Evolutionary conservation across 1,139 yeast genomes (phyloP).

Genomic region (Debaryomycetaceae sp.): DNA sequence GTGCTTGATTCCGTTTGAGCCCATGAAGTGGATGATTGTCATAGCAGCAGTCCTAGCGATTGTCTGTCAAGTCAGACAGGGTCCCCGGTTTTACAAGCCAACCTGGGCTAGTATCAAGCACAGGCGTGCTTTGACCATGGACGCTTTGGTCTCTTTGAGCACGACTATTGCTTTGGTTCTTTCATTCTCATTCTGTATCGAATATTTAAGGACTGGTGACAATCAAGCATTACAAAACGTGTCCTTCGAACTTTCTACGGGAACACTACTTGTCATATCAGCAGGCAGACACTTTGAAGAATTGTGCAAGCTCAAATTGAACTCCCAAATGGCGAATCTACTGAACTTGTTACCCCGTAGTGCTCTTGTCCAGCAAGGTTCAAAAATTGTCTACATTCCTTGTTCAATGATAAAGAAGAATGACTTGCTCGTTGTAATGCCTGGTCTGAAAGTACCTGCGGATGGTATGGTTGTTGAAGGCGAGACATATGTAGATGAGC

Average conservation of each 20-base stretch:
- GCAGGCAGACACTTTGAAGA: neutral
- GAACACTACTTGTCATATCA: neutral
- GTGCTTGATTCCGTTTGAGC: too few species aligned
- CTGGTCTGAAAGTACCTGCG: conserved; percentile 34
- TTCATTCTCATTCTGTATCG: too few species aligned
- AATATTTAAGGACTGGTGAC: too few species aligned
- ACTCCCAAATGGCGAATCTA: neutral
- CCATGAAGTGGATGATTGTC: too few species aligned
- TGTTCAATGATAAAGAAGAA: neutral
- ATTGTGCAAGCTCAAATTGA: neutral
- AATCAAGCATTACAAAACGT: neutral
- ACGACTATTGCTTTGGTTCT: too few species aligned
- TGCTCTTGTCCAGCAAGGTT: neutral
- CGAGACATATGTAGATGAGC: conserved; percentile 62
- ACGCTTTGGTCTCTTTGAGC: too few species aligned
- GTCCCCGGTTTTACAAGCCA: too few species aligned
- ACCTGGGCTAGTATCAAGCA: too few species aligned
- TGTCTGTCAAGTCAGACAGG: too few species aligned
- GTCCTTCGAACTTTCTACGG: neutral
- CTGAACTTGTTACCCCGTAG: neutral
- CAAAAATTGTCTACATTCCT: neutral
- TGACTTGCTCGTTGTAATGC: neutral
- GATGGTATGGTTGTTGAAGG: conserved; percentile 66
- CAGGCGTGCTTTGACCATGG: too few species aligned
- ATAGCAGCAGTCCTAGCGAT: too few species aligned